These are phyloP conservation scores for Scenedesmus sp. DNA, from an alignment of 163 green algal genomes.

Conservation along the genomic window DNA sequence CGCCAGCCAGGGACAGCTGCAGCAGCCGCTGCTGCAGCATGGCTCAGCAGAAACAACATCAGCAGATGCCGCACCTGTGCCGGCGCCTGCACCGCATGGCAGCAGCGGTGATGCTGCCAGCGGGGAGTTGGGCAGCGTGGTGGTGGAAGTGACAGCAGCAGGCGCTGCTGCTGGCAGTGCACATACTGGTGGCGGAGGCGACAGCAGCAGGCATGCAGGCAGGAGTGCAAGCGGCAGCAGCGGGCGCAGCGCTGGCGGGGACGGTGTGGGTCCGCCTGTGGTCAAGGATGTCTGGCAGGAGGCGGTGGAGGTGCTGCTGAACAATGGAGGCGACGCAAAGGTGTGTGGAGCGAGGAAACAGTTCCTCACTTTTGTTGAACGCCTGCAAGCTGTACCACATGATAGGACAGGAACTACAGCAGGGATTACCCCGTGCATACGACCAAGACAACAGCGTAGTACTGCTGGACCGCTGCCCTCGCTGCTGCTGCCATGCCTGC, in stretches of 20 bases:
- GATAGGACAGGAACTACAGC: too few species aligned
- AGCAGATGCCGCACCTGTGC: not conserved
- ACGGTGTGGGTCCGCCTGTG: conserved; percentile 22
- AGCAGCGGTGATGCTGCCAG: not conserved
- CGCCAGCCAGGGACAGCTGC: not conserved
- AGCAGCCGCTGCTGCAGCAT: not conserved
- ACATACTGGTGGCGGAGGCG: too few species aligned
- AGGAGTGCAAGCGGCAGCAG: not conserved
- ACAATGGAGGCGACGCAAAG: conserved; percentile 34
- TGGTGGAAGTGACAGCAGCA: not conserved
- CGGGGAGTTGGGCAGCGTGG: not conserved
- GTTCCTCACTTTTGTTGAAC: too few species aligned
- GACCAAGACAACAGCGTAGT: too few species aligned
- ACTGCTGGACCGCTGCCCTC: too few species aligned
- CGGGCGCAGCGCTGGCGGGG: not conserved
- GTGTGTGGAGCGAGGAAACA: too few species aligned
- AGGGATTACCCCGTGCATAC: too few species aligned
- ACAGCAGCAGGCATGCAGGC: not conserved
- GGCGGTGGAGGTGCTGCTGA: conserved; percentile 36
- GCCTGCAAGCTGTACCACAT: too few species aligned
- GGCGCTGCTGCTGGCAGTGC: too few species aligned
- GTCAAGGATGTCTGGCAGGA: conserved; percentile 45
- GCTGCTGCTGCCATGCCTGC: too few species aligned
- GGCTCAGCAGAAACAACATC: not conserved
- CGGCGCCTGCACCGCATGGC: not conserved